A percentile compares a stretch with the other conserved stretches of the same genome.
Conservation (phyloP, 495 filamentous ascomycete species). For the Penicillium manginii region DNA sequence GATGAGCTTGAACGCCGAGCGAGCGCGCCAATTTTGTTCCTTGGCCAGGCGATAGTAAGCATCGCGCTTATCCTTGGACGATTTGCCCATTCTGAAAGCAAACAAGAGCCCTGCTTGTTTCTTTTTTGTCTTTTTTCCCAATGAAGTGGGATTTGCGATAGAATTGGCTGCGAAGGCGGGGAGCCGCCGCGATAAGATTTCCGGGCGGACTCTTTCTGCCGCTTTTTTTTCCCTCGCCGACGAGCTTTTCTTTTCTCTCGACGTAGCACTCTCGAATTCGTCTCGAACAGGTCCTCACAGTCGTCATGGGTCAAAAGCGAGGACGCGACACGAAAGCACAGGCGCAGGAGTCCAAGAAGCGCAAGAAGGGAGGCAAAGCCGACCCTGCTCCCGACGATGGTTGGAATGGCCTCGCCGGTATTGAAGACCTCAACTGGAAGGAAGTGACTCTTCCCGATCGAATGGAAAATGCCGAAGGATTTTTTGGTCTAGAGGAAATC, state of each 20-base stretch:
- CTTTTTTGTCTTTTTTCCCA: slow-evolving; percentile 2
- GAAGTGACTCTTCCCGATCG: slow-evolving; percentile 81
- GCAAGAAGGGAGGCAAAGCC: slow-evolving; percentile 49
- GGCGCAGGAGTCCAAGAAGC: slow-evolving; percentile 48
- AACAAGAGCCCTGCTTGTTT: background rate
- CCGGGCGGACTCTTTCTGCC: slow-evolving; percentile 45
- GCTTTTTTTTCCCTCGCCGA: slow-evolving; percentile 38
- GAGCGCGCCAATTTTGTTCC: slow-evolving; percentile 96
- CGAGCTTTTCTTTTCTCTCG: slow-evolving; percentile 14
- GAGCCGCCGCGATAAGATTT: slow-evolving; percentile 40
- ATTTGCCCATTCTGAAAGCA: slow-evolving; percentile 78
- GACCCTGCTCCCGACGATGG: slow-evolving; percentile 19
- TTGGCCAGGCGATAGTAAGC: slow-evolving; percentile 97
- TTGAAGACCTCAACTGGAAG: slow-evolving; percentile 82
- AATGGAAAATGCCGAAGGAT: slow-evolving; percentile 90
- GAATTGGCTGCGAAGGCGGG: slow-evolving; percentile 28
- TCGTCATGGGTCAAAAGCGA: slow-evolving; percentile 50
- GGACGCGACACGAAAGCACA: slow-evolving; percentile 48
- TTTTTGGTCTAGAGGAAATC: slow-evolving; percentile 91
- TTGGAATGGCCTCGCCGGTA: slow-evolving; percentile 34
- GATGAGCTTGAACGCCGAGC: slow-evolving; percentile 94
- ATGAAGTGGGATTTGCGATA: slow-evolving; percentile 27
- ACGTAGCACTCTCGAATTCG: slow-evolving; percentile 3
- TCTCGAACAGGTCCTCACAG: background rate
- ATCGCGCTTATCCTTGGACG: slow-evolving; percentile 97